These are phyloP conservation scores for Auricularia sp. DNA, from an alignment of 768 basidiomycete species.

Conservation along the genomic window DNA sequence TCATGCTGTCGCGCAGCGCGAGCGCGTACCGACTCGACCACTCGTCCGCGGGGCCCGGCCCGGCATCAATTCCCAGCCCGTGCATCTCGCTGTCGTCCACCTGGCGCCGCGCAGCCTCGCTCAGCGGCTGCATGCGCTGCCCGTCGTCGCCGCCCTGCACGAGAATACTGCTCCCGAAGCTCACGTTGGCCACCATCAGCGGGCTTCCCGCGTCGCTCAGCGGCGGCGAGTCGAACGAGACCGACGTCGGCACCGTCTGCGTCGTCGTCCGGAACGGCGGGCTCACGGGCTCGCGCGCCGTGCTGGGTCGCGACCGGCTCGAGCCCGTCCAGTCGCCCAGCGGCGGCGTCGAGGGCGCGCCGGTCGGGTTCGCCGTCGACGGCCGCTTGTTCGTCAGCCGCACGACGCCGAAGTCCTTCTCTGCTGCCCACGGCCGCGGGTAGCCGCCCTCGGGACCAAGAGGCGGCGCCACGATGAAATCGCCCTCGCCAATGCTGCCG, in stretches of 20 bases:
- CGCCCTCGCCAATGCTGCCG: not conserved
- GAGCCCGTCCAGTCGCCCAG: not conserved
- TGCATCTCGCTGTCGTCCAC: not conserved
- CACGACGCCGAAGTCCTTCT: not conserved
- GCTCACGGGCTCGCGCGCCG: not conserved
- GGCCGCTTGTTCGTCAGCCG: not conserved
- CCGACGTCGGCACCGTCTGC: not conserved
- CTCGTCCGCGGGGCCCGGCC: not conserved
- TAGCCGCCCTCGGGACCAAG: not conserved
- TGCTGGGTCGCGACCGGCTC: not conserved
- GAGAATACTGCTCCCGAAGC: not conserved
- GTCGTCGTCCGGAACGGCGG: not conserved
- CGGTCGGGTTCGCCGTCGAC: not conserved
- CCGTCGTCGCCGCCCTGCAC: not conserved
- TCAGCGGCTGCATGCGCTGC: not conserved
- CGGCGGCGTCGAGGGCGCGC: not conserved
- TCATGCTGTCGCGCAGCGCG: not conserved
- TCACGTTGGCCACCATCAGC: not conserved
- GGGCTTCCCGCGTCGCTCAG: not conserved
- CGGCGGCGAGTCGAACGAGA: not conserved
- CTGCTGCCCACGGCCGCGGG: not conserved
- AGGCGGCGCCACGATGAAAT: not conserved
- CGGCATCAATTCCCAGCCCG: not conserved
- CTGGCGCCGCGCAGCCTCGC: not conserved
- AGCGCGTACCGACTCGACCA: not conserved